phyloP scores from a whole-genome alignment of 768 basidiomycete species.

The Cystofilobasidium capitatum region DNA sequence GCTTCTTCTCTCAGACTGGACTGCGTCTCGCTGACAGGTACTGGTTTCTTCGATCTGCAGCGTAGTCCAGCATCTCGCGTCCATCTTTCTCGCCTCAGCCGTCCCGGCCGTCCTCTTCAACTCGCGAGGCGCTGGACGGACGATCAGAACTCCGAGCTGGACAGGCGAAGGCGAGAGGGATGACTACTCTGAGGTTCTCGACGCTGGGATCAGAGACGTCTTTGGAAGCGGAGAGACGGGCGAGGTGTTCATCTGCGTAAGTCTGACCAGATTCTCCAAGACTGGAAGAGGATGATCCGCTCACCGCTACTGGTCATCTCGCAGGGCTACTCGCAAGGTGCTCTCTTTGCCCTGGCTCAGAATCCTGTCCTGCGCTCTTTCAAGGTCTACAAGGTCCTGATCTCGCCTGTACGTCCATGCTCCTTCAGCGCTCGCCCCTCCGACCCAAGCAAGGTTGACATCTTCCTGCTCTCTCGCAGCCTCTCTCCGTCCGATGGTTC shows the following conservation, averaged over 20 bases:
- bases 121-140: not conserved
- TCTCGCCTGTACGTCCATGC: not conserved
- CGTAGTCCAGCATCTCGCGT: not conserved
- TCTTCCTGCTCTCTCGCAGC: too few species aligned
- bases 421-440: not conserved
- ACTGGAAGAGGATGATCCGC: too few species aligned
- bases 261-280: not conserved
- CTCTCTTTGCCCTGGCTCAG: constrained; percentile 8
- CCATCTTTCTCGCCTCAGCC: not conserved
- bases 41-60: not conserved
- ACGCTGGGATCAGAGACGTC: not conserved
- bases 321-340: constrained; percentile 12
- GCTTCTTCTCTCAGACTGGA: not conserved
- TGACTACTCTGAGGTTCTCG: constrained; percentile 1
- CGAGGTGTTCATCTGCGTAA: constrained; percentile 9
- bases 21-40: not conserved
- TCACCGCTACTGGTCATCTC: not conserved
- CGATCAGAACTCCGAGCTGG: constrained; percentile 1
- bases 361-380: not conserved
- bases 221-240: not conserved
- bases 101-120: constrained; percentile 6
- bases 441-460: not conserved
- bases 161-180: not conserved
- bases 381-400: not conserved
- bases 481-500: constrained; percentile 8